Conservation (phyloP, 768 basidiomycete genomes). For the Paxillus involutus region DNA sequence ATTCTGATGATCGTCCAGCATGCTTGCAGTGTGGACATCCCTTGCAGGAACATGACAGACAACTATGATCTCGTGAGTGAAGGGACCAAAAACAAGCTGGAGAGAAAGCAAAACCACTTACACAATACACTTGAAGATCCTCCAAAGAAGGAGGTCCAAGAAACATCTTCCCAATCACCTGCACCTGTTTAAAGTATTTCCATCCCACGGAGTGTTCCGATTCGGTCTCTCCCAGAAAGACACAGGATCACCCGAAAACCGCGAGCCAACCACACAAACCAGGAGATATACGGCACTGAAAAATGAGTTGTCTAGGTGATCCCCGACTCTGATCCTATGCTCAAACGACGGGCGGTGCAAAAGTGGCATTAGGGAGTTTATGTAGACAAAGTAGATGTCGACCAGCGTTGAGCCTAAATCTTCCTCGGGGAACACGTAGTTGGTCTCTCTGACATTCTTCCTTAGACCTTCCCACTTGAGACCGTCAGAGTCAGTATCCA, state of each 20-base stretch:
- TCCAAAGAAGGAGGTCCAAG: slow-evolving; percentile 58
- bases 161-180: slow-evolving; percentile 56
- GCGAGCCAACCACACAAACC: slow-evolving; percentile 68
- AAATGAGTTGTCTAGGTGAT: slow-evolving; percentile 47
- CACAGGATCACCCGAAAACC: slow-evolving; percentile 55
- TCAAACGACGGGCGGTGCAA: slow-evolving; percentile 75
- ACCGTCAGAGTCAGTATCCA: no score
- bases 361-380: slow-evolving; percentile 61
- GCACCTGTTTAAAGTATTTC: slow-evolving; percentile 51
- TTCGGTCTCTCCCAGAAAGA: slow-evolving; percentile 40
- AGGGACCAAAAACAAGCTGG: background rate
- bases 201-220: slow-evolving; percentile 50
- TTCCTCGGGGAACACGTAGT: slow-evolving; percentile 47
- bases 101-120: slow-evolving; percentile 30
- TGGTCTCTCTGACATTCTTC: slow-evolving; percentile 13
- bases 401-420: slow-evolving; percentile 54
- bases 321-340: slow-evolving; percentile 41
- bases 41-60: slow-evolving; percentile 52
- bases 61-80: slow-evolving; percentile 36
- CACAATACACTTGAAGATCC: slow-evolving; percentile 70
- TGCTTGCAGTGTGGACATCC: slow-evolving; percentile 58
- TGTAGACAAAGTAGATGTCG: slow-evolving; percentile 59
- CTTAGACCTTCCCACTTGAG: no score
- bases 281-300: slow-evolving; percentile 66
- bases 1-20: slow-evolving; percentile 70